Base-by-base conservation (phyloP, 1,139 yeast genomes). In the Pichiaceae sp. region DNA sequence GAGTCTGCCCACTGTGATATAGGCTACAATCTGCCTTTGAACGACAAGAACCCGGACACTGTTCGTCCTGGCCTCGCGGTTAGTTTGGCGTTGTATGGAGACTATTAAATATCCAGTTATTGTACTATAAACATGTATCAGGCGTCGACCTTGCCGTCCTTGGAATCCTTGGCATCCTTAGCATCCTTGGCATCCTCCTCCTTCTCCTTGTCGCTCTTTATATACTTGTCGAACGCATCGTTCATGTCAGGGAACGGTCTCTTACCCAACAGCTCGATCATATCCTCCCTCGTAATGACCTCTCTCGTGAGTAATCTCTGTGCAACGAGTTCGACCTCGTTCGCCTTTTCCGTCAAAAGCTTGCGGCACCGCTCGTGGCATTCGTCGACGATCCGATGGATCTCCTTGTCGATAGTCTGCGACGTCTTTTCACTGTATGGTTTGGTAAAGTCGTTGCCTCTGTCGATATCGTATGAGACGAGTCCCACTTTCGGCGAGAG, bases 371-470 rank as follows among this genome's bases (percentile, higher is more conserved):
- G 69, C 5, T 60, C 65, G 53, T 89, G 84, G 33, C 96, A 86
- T 36, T 79, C 87, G 46, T 68, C 70, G 24, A 91, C 89, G 40
- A 93, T 80, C 44, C 84, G 68, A 44, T 84, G 78, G 32, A 93
- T 82, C 60, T 93, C 98, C 31, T 64, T 65, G 54, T 93, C 99
- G 48, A 93, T 87, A 37, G 73, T 50, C 42, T 71, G 68, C 32
- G 86, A 87, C 9, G 97, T 91, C 44, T 73, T 78, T 50, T 89
- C 96, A 60, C 95, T 84, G 59, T 80, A 91, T 7, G 96, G 96
- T 60, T 91, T 91, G 48, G 86, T 82, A 47, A 82, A 70, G 46
- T 64, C 62, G 32, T 62, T 54, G 1, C 66, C 64, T 30, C 67
- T 50, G 48, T 62, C 46, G 37, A 46, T 44, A 29, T 46, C 46